These are phyloP conservation scores for Stephania japonica DNA, from an alignment of 164 flowering plant genomes.

Conservation along the genomic window DNA sequence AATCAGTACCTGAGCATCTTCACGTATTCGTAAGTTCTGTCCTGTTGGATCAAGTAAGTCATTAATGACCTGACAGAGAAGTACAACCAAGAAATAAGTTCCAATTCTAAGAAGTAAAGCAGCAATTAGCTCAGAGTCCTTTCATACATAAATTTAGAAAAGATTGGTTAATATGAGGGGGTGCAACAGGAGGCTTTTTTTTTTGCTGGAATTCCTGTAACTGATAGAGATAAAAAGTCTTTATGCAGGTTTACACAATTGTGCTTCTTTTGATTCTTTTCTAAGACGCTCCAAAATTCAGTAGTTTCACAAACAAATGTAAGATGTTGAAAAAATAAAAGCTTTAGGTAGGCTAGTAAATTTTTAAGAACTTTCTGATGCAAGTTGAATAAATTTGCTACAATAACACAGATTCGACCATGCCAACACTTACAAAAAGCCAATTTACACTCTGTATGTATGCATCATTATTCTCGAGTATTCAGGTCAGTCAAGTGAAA, in stretches of 20 bases:
- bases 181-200: constrained; percentile 37
- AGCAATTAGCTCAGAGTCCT: neutral
- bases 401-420: neutral
- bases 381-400: neutral
- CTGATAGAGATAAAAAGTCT: constrained; percentile 5
- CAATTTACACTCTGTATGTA: neutral
- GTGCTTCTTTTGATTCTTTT: no score
- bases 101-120: neutral
- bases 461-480: neutral
- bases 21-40: constrained; percentile 69
- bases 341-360: neutral
- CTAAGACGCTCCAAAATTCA: no score
- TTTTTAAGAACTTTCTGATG: no score
- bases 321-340: no score
- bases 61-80: constrained; percentile 58
- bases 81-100: neutral
- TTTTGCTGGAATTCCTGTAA: constrained; percentile 94
- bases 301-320: no score
- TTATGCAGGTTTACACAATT: no score
- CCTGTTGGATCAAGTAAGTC: constrained; percentile 81
- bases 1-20: constrained; percentile 66
- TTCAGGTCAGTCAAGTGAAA: neutral
- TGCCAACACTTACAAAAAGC: neutral
- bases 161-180: neutral
- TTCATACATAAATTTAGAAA: neutral